phyloP scores from a whole-genome alignment of 139 green algal genomes.

The Ulvella scutata region DNA sequence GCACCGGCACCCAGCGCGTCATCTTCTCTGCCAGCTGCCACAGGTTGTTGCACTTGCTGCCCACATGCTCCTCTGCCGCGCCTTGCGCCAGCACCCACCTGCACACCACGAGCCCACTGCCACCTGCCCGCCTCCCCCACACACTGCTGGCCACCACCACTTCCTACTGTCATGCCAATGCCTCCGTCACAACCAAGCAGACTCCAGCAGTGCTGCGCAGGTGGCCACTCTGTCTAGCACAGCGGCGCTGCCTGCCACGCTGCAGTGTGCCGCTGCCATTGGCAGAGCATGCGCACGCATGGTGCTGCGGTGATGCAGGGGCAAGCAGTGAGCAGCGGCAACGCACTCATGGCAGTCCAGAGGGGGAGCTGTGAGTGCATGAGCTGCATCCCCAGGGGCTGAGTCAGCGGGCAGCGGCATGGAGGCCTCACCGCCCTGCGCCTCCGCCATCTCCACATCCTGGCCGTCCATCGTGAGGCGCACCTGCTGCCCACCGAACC shows the following conservation, averaged over 20 bases:
- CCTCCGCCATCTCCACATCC: constrained; percentile 7
- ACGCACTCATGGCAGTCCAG: too few relatives aligned
- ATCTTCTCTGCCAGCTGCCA: neutral
- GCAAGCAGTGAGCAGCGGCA: too few relatives aligned
- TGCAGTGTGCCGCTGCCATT: neutral
- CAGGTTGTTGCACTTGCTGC: neutral
- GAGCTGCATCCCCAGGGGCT: too few relatives aligned
- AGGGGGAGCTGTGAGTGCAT: too few relatives aligned
- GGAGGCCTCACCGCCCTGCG: too few relatives aligned
- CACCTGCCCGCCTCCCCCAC: neutral
- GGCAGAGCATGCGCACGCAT: neutral
- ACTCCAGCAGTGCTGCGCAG: neutral
- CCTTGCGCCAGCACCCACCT: neutral
- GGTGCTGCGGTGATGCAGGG: too few relatives aligned
- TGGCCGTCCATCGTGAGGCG: constrained; percentile 7
- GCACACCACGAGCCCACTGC: neutral
- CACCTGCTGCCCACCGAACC: constrained; percentile 17
- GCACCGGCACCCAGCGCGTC: neutral
- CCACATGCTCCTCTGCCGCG: neutral
- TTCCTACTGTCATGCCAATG: neutral
- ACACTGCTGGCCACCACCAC: neutral
- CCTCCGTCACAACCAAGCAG: neutral
- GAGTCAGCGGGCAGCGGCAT: too few relatives aligned
- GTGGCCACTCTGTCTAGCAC: neutral
- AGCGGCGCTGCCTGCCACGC: too few relatives aligned